A percentile compares a stretch with the other conserved stretches of the same genome.
phyloP scores from a whole-genome alignment of 2,329 filamentous ascomycete genomes.

The Clarireedia sp. region DNA sequence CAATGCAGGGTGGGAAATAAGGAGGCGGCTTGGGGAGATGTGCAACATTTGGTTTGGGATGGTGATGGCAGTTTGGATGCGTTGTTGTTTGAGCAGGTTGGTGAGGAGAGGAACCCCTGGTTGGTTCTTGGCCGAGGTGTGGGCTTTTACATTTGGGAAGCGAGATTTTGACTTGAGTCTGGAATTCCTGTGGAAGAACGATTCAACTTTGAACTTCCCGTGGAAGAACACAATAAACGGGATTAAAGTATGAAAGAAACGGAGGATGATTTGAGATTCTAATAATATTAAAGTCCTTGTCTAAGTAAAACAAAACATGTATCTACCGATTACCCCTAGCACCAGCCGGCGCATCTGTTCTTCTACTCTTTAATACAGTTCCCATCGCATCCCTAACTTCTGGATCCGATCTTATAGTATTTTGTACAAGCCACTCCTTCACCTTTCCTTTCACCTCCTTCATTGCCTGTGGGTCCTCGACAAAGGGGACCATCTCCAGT shows the following conservation, averaged over 20 bases:
- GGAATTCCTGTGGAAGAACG: background rate
- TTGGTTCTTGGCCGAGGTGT: background rate
- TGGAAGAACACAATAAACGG: too few species aligned
- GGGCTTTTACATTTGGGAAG: background rate
- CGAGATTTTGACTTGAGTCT: background rate
- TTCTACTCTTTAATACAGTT: constrained; percentile 54
- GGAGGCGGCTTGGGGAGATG: constrained; percentile 4
- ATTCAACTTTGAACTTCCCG: too few species aligned
- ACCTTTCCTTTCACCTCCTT: constrained; percentile 61
- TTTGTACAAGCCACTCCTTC: constrained; percentile 81
- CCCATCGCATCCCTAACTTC: constrained; percentile 77
- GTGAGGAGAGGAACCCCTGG: background rate
- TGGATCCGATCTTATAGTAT: constrained; percentile 69
- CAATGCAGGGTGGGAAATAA: background rate
- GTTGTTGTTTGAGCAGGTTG: background rate
- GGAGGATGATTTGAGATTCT: background rate
- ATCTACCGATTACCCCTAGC: constrained; percentile 35
- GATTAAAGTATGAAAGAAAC: too few species aligned
- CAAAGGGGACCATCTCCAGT: constrained; percentile 75
- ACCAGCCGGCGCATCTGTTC: constrained; percentile 54
- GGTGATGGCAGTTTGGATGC: background rate
- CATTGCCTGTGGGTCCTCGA: constrained; percentile 58
- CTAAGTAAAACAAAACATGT: background rate
- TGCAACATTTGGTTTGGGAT: background rate
- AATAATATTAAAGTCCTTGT: background rate